Conservation (phyloP, 768 basidiomycete genomes). For the Albatrellus ellisii region DNA sequence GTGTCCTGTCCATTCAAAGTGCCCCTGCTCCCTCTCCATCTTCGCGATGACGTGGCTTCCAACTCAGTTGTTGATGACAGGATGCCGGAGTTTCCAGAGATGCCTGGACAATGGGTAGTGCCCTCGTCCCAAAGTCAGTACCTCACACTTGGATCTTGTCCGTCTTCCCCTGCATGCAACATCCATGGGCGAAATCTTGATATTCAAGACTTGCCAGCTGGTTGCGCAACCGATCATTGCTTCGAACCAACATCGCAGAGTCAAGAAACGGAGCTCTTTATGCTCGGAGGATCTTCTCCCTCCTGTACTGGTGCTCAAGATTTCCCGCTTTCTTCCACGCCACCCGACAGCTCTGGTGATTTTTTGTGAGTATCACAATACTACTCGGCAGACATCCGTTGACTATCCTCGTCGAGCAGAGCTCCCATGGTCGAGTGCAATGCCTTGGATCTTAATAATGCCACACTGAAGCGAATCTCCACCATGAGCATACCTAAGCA, state of each 20-base stretch:
- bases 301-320: neutral
- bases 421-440: too few relatives aligned
- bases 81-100: neutral
- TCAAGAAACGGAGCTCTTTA: neutral
- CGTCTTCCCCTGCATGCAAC: too few relatives aligned
- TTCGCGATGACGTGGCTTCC: neutral
- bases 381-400: too few relatives aligned
- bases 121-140: slow-evolving; percentile 7
- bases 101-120: neutral
- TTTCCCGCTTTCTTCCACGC: neutral
- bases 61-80: neutral
- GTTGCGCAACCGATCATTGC: neutral
- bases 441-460: too few relatives aligned
- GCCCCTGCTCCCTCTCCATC: slow-evolving; percentile 2
- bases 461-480: too few relatives aligned
- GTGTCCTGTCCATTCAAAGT: slow-evolving; percentile 3
- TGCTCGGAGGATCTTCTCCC: neutral
- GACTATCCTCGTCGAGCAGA: too few relatives aligned
- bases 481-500: too few relatives aligned
- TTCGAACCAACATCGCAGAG: neutral
- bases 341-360: neutral
- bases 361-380: too few relatives aligned
- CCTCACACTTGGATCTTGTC: neutral
- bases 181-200: too few relatives aligned
- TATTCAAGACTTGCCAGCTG: neutral